Evolutionary conservation across 2,329 filamentous ascomycete species (phyloP).

Genomic region (Botrytis galanthina): DNA sequence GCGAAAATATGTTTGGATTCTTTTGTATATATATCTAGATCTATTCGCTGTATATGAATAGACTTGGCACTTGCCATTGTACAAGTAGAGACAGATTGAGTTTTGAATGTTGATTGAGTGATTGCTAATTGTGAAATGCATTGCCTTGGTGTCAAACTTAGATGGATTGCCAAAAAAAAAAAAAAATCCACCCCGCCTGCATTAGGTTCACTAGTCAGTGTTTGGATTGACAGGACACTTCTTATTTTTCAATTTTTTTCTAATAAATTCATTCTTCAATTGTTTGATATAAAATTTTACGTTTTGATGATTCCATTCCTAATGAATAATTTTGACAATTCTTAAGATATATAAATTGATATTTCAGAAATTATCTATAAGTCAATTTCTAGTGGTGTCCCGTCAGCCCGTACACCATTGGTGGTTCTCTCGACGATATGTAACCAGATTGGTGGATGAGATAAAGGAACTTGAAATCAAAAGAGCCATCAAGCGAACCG

Average conservation of each 20-base stretch:
- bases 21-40: constrained; percentile 14
- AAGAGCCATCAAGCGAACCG: background rate
- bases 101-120: background rate
- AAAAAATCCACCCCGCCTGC: background rate
- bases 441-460: background rate
- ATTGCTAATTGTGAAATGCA: background rate
- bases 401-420: no score
- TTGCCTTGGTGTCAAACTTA: background rate
- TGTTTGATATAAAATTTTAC: no score
- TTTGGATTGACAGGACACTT: no score
- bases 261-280: no score
- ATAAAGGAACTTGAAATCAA: background rate
- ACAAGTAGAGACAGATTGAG: background rate
- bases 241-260: no score
- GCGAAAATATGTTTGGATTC: background rate
- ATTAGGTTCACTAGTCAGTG: background rate
- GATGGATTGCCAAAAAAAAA: no score
- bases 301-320: no score
- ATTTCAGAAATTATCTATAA: no score
- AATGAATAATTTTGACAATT: no score
- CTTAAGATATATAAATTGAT: no score
- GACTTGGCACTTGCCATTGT: background rate
- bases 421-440: no score
- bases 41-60: background rate
- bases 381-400: no score